These are phyloP conservation scores for Cyclocybe aegerita DNA, from an alignment of 768 basidiomycete genomes.

Conservation along the genomic window DNA sequence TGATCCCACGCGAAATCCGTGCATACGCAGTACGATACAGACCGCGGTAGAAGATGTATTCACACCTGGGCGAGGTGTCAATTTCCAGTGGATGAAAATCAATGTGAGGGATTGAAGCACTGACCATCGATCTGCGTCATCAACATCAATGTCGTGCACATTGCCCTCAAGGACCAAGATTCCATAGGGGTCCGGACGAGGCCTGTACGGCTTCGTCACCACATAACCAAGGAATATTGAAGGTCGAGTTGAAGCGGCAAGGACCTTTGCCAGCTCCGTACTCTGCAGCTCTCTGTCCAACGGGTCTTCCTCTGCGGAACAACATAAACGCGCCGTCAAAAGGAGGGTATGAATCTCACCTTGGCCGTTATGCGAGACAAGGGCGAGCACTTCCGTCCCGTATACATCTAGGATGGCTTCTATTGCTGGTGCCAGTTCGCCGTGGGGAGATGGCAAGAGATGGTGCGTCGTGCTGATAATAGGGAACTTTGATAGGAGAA, in stretches of 20 bases:
- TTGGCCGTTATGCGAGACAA: slow-evolving; percentile 94
- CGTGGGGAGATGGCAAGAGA: slow-evolving; percentile 80
- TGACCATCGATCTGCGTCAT: slow-evolving; percentile 72
- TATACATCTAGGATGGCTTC: slow-evolving; percentile 81
- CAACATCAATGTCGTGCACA: slow-evolving; percentile 77
- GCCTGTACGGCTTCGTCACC: slow-evolving; percentile 65
- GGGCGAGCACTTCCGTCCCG: slow-evolving; percentile 74
- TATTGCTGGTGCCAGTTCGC: slow-evolving; percentile 88
- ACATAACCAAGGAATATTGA: slow-evolving; percentile 83
- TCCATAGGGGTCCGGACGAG: slow-evolving; percentile 71
- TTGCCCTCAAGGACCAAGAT: slow-evolving; percentile 75
- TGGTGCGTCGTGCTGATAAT: slow-evolving; percentile 87
- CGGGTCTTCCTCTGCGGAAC: slow-evolving; percentile 72
- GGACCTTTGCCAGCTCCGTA: slow-evolving; percentile 75
- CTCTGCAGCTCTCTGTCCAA: slow-evolving; percentile 89
- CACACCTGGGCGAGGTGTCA: slow-evolving; percentile 58
- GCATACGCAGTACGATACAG: slow-evolving; percentile 81
- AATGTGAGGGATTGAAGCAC: slow-evolving; percentile 10
- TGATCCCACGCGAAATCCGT: slow-evolving; percentile 75
- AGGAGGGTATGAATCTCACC: slow-evolving; percentile 36
- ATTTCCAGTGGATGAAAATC: not conserved
- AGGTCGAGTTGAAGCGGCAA: slow-evolving; percentile 71
- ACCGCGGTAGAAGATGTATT: slow-evolving; percentile 87
- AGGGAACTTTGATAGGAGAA: slow-evolving; percentile 85
- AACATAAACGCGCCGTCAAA: not conserved